These are phyloP conservation scores for Forsythia viridissima DNA, from an alignment of 257 asterid species.

Conservation along the genomic window DNA sequence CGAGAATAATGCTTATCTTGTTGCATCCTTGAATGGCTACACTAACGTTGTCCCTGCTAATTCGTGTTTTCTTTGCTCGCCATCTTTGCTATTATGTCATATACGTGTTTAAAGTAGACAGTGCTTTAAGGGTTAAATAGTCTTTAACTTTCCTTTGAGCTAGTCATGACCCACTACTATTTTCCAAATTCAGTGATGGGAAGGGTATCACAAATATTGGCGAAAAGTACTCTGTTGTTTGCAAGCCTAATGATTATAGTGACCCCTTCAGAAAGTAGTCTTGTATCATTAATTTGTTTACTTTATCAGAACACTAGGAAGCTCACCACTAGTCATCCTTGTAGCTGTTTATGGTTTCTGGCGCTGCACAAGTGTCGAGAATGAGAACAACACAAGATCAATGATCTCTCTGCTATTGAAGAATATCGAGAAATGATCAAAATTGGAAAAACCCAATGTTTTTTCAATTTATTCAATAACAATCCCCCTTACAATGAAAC, in stretches of 20 bases:
- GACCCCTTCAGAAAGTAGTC: background rate
- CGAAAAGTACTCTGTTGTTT: background rate
- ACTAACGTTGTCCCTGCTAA: background rate
- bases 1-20: background rate
- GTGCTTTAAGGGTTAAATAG: background rate
- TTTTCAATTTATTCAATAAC: background rate
- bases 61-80: background rate
- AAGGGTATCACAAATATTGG: background rate
- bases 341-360: background rate
- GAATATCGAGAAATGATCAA: background rate
- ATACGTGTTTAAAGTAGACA: background rate
- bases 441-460: background rate
- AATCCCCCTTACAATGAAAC: background rate
- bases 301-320: background rate
- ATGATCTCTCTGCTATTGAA: background rate
- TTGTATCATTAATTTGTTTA: background rate
- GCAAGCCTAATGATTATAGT: background rate
- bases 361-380: background rate
- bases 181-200: background rate
- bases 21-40: background rate
- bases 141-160: background rate
- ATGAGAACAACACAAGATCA: background rate
- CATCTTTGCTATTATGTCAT: background rate
- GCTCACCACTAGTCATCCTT: background rate
- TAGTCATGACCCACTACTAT: background rate